These are phyloP conservation scores for Daldinia childiae DNA, from an alignment of 495 filamentous ascomycete genomes.

Conservation along the genomic window DNA sequence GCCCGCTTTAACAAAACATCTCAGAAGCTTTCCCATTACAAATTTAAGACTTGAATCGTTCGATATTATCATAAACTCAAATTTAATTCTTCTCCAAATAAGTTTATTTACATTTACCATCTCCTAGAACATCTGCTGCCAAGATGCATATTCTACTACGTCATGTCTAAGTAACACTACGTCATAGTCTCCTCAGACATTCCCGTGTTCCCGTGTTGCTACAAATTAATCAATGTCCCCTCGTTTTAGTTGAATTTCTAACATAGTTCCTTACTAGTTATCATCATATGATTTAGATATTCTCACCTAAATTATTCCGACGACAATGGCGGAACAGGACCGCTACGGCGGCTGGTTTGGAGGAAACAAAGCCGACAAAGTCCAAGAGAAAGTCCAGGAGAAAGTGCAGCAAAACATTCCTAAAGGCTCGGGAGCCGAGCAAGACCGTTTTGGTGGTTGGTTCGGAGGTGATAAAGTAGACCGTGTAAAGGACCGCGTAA, in stretches of 20 bases:
- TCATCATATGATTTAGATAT: constrained; percentile 2
- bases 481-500: background rate
- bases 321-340: constrained; percentile 38
- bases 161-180: constrained; percentile 38
- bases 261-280: background rate
- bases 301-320: background rate
- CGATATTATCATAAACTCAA: background rate
- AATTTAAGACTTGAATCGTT: background rate
- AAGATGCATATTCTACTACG: constrained; percentile 12
- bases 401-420: constrained; percentile 18
- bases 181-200: constrained; percentile 35
- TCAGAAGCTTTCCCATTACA: background rate
- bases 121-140: background rate
- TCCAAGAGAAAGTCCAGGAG: constrained; percentile 27
- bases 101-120: background rate
- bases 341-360: constrained; percentile 12
- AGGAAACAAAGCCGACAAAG: constrained; percentile 37
- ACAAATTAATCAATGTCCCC: constrained; percentile 9
- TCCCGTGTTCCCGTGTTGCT: background rate
- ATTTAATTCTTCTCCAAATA: background rate
- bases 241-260: constrained; percentile 10
- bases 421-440: constrained; percentile 28
- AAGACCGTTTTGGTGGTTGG: constrained; percentile 30
- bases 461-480: constrained; percentile 33
- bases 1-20: background rate